These are phyloP conservation scores for Furcasterigmium furcatum DNA, from an alignment of 2,329 filamentous ascomycete genomes.

Conservation along the genomic window DNA sequence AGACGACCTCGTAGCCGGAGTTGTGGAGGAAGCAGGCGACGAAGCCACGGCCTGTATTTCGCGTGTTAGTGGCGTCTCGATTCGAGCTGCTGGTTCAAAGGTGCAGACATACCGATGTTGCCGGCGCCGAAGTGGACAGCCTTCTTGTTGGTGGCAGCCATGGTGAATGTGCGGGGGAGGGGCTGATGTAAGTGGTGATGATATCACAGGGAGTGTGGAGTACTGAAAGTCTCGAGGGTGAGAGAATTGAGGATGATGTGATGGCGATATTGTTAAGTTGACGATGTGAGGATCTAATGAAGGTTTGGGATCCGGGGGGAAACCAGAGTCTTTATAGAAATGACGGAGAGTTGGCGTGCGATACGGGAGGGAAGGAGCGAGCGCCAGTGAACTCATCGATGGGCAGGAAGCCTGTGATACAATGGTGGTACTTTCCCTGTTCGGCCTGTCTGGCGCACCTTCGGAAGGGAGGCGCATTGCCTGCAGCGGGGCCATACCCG, in stretches of 20 bases:
- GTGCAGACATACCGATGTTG: constrained; percentile 63
- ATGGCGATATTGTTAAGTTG: neutral
- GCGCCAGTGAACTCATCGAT: neutral
- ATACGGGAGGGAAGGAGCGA: neutral
- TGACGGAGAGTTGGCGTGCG: neutral
- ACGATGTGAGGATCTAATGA: neutral
- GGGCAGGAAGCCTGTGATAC: neutral
- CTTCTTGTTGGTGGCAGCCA: constrained; percentile 49
- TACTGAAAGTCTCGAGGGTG: constrained; percentile 5
- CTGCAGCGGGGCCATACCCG: neutral
- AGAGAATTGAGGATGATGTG: neutral
- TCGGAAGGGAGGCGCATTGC: neutral
- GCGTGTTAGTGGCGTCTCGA: neutral
- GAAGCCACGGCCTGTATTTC: constrained; percentile 64
- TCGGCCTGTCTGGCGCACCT: neutral
- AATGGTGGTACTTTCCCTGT: neutral
- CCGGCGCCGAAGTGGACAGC: constrained; percentile 84
- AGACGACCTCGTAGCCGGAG: constrained; percentile 93
- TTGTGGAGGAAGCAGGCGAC: constrained; percentile 91
- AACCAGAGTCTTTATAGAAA: constrained; percentile 1
- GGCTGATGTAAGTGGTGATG: constrained; percentile 1
- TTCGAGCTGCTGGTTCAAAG: no score
- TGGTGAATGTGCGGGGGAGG: constrained; percentile 23
- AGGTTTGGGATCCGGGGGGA: no score
- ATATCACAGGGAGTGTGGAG: constrained; percentile 5